phyloP scores from a whole-genome alignment of 371 early-diverging fungal genomes.

The Apophysomyces trapeziformis region DNA sequence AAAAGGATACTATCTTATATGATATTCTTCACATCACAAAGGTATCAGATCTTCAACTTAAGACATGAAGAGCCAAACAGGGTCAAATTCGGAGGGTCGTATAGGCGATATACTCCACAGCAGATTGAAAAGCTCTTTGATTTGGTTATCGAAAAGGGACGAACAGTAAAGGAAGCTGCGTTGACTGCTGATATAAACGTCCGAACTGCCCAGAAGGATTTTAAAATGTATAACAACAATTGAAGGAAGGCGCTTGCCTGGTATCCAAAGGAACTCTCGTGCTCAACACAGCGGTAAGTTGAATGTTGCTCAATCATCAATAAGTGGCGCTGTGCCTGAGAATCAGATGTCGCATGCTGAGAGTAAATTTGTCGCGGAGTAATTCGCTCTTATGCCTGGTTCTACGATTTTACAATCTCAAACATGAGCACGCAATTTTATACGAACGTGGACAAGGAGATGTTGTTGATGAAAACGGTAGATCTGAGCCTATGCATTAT shows the following conservation, averaged over 20 bases:
- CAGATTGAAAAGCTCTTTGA: constrained; percentile 26
- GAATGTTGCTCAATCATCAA: constrained; percentile 5
- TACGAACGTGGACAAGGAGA: too few species aligned
- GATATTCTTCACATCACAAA: constrained; percentile 7
- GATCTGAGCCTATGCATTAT: too few species aligned
- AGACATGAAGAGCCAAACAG: constrained; percentile 4
- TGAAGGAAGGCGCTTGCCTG: constrained; percentile 20
- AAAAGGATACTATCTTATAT: background rate
- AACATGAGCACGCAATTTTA: too few species aligned
- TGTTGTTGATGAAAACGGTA: too few species aligned
- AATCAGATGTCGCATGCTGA: too few species aligned
- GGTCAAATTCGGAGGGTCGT: constrained; percentile 14
- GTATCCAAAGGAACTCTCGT: constrained; percentile 5
- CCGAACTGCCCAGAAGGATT: constrained; percentile 16
- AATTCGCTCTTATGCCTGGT: too few species aligned
- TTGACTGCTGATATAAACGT: constrained; percentile 18
- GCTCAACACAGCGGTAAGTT: constrained; percentile 17
- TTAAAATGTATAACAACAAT: background rate
- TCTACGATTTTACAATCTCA: too few species aligned
- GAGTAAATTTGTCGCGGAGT: too few species aligned
- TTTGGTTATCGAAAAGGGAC: constrained; percentile 21
- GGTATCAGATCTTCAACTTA: constrained; percentile 13
- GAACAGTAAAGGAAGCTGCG: background rate
- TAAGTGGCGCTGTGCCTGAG: background rate
- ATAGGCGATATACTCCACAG: constrained; percentile 22